Evolutionary conservation across 305 asterid genomes (phyloP).

Genomic region (Fraxinus greggii): DNA sequence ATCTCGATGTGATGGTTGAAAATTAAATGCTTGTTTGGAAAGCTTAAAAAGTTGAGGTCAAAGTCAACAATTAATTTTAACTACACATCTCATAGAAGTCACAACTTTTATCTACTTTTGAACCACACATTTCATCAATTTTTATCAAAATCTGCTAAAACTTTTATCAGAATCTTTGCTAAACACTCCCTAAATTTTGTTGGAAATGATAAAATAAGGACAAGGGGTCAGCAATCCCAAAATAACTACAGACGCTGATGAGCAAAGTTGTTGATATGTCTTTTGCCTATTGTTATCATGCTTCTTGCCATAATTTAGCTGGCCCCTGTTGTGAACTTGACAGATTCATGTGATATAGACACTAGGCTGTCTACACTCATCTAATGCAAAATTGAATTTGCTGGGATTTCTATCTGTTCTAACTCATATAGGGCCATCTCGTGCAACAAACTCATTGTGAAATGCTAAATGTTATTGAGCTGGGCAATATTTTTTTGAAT

Average conservation of each 20-base stretch:
- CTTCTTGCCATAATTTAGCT: not conserved
- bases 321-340: not conserved
- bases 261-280: slow-evolving; percentile 7
- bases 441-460: slow-evolving; percentile 6
- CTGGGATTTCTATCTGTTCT: not conserved
- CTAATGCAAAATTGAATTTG: not conserved
- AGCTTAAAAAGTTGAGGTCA: not conserved
- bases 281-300: not conserved
- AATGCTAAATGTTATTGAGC: not conserved
- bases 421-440: not conserved
- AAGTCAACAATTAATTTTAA: too few relatives aligned
- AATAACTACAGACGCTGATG: slow-evolving; percentile 1
- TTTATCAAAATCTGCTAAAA: too few relatives aligned
- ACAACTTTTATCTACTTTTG: too few relatives aligned
- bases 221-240: not conserved
- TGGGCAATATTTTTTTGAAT: not conserved
- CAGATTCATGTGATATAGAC: not conserved
- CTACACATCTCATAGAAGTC: not conserved
- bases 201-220: not conserved
- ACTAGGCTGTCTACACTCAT: not conserved
- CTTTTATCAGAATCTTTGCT: not conserved
- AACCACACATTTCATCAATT: too few relatives aligned
- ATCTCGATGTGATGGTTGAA: slow-evolving; percentile 1
- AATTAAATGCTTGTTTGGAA: not conserved
- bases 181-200: not conserved